Conservation (phyloP, 2,329 filamentous ascomycete genomes). For the Onygena corvina region DNA sequence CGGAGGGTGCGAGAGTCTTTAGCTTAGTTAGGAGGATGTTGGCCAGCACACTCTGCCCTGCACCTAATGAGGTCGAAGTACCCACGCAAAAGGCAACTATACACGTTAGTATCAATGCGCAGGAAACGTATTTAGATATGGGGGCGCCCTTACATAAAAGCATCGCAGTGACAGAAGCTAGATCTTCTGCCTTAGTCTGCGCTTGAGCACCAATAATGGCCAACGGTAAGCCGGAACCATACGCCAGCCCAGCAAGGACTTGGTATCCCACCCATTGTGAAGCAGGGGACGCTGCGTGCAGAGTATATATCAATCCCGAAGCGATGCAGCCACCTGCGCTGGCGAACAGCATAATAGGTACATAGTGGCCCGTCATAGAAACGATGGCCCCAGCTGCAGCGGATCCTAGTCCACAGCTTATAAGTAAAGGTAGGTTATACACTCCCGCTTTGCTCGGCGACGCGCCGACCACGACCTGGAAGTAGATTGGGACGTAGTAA, state of each 20-base stretch:
- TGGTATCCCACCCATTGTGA: constrained; percentile 20
- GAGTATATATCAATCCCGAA: constrained; percentile 21
- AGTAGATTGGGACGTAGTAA: constrained; percentile 29
- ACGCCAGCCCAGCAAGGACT: constrained; percentile 17
- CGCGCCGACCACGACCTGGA: constrained; percentile 34
- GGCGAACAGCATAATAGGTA: constrained; percentile 16
- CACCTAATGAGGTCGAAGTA: constrained; percentile 34
- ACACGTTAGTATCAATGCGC: constrained; percentile 24
- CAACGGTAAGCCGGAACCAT: constrained; percentile 17
- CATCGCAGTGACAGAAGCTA: constrained; percentile 21
- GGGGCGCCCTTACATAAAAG: constrained; percentile 15
- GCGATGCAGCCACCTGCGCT: constrained; percentile 19
- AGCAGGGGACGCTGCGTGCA: constrained; percentile 15
- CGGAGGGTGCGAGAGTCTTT: constrained; percentile 17
- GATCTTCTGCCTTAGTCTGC: constrained; percentile 20
- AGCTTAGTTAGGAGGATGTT: constrained; percentile 13
- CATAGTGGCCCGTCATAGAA: constrained; percentile 16
- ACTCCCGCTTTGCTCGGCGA: constrained; percentile 27
- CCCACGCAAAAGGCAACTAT: constrained; percentile 22
- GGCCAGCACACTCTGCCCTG: constrained; percentile 30
- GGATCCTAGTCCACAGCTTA: constrained; percentile 19
- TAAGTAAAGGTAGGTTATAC: constrained; percentile 27
- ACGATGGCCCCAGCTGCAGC: constrained; percentile 10
- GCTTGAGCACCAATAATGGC: constrained; percentile 11
- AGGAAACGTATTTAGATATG: neutral